Evolutionary conservation across 345 rosid species (phyloP).

Genomic region (Corchorus olitorius): DNA sequence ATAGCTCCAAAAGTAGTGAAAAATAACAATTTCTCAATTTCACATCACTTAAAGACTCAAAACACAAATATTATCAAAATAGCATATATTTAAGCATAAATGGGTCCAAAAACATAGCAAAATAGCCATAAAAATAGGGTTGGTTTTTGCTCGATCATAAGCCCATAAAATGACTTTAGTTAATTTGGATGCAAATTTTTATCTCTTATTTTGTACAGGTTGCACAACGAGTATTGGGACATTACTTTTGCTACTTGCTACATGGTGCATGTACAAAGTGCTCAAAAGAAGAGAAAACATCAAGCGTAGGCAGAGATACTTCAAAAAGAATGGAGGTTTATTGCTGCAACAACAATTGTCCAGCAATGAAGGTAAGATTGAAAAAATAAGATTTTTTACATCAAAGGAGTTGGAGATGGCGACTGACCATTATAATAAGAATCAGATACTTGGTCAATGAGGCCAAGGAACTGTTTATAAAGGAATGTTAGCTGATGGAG

Average conservation of each 20-base stretch:
- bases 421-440: slow-evolving; percentile 9
- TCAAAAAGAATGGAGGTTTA: not conserved
- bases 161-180: too few species aligned
- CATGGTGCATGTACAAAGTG: not conserved
- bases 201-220: too few species aligned
- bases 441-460: slow-evolving; percentile 5
- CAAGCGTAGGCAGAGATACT: not conserved
- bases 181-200: too few species aligned
- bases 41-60: too few species aligned
- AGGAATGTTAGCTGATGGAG: not conserved
- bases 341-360: slow-evolving; percentile 3
- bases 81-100: too few species aligned
- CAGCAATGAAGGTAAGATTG: not conserved
- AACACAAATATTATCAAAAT: too few species aligned
- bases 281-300: not conserved
- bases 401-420: slow-evolving; percentile 19
- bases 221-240: too few species aligned
- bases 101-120: too few species aligned
- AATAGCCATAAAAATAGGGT: too few species aligned
- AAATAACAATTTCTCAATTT: too few species aligned
- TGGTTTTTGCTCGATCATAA: too few species aligned
- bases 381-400: not conserved
- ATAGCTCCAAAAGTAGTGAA: too few species aligned
- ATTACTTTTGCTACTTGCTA: not conserved
- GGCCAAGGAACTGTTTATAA: slow-evolving; percentile 27